A percentile compares a stretch with the other conserved stretches of the same genome.
Conservation (phyloP, 169 alveolate species). For the Eimeria necatrix region DNA sequence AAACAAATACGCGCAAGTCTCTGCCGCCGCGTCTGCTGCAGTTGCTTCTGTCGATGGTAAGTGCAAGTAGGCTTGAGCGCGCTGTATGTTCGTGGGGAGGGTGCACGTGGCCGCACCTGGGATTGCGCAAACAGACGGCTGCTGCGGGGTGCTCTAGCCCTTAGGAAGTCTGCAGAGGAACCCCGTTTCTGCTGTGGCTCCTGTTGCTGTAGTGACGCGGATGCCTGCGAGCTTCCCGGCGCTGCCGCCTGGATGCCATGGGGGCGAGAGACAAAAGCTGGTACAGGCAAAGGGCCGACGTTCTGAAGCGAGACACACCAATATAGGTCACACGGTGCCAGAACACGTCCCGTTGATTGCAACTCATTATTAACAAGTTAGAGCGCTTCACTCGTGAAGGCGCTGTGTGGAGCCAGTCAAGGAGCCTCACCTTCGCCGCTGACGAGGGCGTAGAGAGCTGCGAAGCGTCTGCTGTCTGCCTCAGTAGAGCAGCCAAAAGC, state of each 20-base stretch:
- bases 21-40: not conserved
- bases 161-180: not conserved
- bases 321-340: not conserved
- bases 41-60: not conserved
- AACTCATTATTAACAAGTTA: no score
- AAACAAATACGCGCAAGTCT: not conserved
- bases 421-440: not conserved
- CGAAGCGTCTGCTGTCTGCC: conserved; percentile 30
- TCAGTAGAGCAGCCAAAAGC: not conserved
- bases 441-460: conserved; percentile 19
- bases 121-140: conserved; percentile 9
- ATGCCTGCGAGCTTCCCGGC: not conserved
- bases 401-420: no score
- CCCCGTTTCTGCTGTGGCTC: conserved; percentile 43
- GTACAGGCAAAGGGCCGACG: not conserved
- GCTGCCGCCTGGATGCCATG: not conserved
- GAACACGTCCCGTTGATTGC: no score
- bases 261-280: conserved; percentile 14
- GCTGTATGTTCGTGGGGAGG: not conserved
- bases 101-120: not conserved
- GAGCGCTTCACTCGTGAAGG: no score
- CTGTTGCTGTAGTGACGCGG: not conserved
- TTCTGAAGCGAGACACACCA: not conserved
- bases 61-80: no score
- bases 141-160: not conserved